These are phyloP conservation scores for Hymenoscyphus repandus DNA, from an alignment of 2,329 filamentous ascomycete genomes.

Conservation along the genomic window DNA sequence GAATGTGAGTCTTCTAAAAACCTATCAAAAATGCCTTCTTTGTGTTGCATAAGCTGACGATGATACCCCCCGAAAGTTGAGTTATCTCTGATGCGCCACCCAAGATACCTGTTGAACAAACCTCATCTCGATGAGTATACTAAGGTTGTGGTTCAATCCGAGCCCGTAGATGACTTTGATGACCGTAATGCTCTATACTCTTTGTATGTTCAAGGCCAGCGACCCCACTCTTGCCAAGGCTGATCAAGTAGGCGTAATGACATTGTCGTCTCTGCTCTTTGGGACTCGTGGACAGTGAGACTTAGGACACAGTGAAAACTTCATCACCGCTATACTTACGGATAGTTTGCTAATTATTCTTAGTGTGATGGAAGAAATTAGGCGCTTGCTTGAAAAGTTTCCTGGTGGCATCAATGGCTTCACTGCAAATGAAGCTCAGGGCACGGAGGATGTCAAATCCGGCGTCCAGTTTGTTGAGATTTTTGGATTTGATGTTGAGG, in stretches of 20 bases:
- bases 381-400: conserved; percentile 8
- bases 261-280: no score
- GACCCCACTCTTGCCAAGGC: background rate
- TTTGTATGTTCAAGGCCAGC: background rate
- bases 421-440: background rate
- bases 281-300: background rate
- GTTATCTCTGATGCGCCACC: conserved; percentile 9
- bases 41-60: background rate
- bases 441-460: no score
- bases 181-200: conserved; percentile 33
- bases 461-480: no score
- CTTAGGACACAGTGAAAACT: background rate
- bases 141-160: conserved; percentile 21
- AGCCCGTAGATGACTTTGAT: conserved; percentile 33
- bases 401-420: conserved; percentile 9
- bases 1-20: background rate
- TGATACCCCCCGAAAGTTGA: background rate
- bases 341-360: background rate
- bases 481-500: no score
- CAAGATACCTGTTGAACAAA: no score
- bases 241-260: background rate
- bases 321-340: background rate
- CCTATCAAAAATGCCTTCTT: background rate
- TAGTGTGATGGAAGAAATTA: conserved; percentile 10
- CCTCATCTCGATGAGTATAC: conserved; percentile 21